A percentile compares a stretch with the other conserved stretches of the same genome.
Conservation (phyloP, 306 rosid genomes). For the Gastrolobium bilobum region DNA sequence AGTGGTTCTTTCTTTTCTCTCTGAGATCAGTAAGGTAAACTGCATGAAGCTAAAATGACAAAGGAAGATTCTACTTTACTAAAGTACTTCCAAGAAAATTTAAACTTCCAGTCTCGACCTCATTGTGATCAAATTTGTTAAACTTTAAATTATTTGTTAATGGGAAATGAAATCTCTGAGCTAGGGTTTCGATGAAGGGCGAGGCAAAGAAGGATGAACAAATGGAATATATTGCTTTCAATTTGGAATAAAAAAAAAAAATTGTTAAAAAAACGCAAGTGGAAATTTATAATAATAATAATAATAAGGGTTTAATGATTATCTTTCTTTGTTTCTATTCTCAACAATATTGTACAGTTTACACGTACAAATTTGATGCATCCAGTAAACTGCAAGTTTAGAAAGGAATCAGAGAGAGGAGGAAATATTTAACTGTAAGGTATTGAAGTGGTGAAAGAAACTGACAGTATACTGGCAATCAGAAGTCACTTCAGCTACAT, state of each 20-base stretch:
- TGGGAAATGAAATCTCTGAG: constrained; percentile 26
- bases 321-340: background rate
- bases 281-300: background rate
- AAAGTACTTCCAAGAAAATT: background rate
- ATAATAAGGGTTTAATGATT: background rate
- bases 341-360: constrained; percentile 25
- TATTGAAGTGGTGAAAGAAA: constrained; percentile 53
- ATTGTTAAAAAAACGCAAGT: constrained; percentile 13
- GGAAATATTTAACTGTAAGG: constrained; percentile 52
- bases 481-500: constrained; percentile 65
- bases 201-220: constrained; percentile 41
- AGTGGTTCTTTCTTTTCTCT: background rate
- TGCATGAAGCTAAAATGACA: constrained; percentile 27
- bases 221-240: constrained; percentile 6
- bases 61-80: constrained; percentile 31
- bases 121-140: background rate
- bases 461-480: constrained; percentile 55
- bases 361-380: constrained; percentile 38
- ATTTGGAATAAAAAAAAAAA: background rate
- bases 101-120: background rate
- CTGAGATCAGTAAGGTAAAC: constrained; percentile 17
- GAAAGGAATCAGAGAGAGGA: constrained; percentile 43
- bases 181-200: constrained; percentile 43
- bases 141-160: constrained; percentile 3
- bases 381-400: constrained; percentile 57